These are phyloP conservation scores for Metschnikowia matae DNA, from an alignment of 805 yeast genomes.

Conservation along the genomic window DNA sequence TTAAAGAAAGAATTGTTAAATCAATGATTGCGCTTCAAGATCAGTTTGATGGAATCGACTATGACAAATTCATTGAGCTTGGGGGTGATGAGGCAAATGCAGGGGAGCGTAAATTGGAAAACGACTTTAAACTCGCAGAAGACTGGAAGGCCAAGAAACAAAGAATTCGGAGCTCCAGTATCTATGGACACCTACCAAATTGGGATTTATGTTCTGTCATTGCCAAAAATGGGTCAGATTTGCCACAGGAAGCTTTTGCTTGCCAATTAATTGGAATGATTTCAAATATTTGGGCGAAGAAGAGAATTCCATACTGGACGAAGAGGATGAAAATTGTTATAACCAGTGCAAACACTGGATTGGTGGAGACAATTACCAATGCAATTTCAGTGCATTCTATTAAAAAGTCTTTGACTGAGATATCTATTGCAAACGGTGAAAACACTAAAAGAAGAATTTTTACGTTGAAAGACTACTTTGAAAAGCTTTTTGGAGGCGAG, in stretches of 20 bases:
- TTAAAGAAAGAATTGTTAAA: conserved; percentile 20
- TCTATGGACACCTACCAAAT: conserved; percentile 79
- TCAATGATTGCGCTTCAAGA: conserved; percentile 38
- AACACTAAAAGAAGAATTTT: conserved; percentile 69
- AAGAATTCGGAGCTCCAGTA: conserved; percentile 72
- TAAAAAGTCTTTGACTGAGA: conserved; percentile 82
- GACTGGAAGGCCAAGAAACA: conserved; percentile 86
- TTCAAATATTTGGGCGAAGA: conserved; percentile 74
- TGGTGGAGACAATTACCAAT: conserved; percentile 94
- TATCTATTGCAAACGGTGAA: conserved; percentile 61
- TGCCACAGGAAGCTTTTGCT: conserved; percentile 97
- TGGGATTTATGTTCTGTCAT: conserved; percentile 97
- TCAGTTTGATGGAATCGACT: conserved; percentile 37
- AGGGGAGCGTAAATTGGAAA: conserved; percentile 88
- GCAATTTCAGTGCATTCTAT: conserved; percentile 93
- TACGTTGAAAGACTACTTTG: conserved; percentile 74
- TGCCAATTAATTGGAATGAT: conserved; percentile 65
- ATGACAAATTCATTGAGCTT: conserved; percentile 14
- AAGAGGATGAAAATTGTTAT: conserved; percentile 88
- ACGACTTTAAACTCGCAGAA: conserved; percentile 89
- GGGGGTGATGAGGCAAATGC: conserved; percentile 52
- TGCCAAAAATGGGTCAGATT: conserved; percentile 93
- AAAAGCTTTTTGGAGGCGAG: conserved; percentile 66
- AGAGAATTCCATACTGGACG: conserved; percentile 78
- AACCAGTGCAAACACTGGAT: conserved; percentile 85